Evolutionary conservation across 2,329 filamentous ascomycete genomes (phyloP).

Genomic region (Colletotrichum horii): DNA sequence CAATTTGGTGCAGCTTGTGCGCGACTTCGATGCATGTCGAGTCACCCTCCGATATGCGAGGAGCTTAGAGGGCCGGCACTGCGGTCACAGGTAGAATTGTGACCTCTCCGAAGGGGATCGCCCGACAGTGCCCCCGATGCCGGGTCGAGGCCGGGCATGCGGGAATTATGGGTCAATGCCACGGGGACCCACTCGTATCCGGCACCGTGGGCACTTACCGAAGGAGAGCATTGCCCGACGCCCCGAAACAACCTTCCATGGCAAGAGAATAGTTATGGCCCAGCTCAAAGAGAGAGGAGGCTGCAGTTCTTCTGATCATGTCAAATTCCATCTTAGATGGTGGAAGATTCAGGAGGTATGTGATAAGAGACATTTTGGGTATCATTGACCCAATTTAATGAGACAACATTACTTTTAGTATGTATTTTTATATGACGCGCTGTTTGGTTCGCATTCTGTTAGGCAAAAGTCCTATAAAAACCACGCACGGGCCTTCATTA

Average conservation of each 20-base stretch:
- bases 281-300: too few species aligned
- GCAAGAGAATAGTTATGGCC: background rate
- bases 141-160: background rate
- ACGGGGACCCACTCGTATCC: background rate
- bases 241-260: accelerated
- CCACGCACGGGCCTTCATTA: background rate
- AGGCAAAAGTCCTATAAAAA: background rate
- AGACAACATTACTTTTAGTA: background rate
- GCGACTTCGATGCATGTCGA: background rate
- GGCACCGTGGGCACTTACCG: background rate
- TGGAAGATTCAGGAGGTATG: background rate
- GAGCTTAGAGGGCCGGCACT: accelerated
- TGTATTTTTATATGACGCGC: background rate
- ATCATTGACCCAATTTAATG: background rate
- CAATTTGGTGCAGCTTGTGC: background rate
- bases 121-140: background rate
- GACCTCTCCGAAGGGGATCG: background rate
- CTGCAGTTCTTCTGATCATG: background rate
- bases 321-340: background rate
- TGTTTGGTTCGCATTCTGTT: background rate
- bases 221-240: background rate
- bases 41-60: background rate
- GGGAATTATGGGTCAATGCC: background rate
- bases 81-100: background rate
- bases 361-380: background rate